Evolutionary conservation across 2,329 filamentous ascomycete species (phyloP), one percentile per base, ranked within the genome.

Genomic region (Dactylellina sp.): DNA sequence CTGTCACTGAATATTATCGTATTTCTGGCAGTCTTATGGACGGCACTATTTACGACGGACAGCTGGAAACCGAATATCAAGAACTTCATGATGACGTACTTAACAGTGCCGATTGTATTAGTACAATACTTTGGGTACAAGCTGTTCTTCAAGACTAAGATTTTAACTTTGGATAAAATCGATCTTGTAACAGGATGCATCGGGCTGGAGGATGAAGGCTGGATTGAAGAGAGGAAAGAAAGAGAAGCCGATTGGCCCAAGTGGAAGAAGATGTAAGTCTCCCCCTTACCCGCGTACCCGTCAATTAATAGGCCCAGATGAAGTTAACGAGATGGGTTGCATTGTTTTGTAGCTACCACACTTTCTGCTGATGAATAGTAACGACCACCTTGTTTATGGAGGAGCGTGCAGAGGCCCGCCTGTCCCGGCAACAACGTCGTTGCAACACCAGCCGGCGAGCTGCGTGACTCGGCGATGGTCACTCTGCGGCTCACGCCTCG

Each of bases 71-170:
- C 70, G 9, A 42, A 66, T 25, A 74, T 74, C 35, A 74, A 66
- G 37, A 74, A 74, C 42, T 74, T 74, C 46, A 66, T 74, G 70
- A 74, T 74, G 70, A 74, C 56, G 18, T 74, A 74, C 24, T 39
- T 74, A 16, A 66, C 70, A 7, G 70, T 74, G 18, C 70, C 70
- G 32, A 56, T 74, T 35, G 22, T 74, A n/a, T 35, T 74, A 32
- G 40, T 74, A n/a, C 24, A 61, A 24, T 74, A 74, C 49, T 74
- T 74, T 46, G 70, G 47, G 22, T 74, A 74, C 70, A 74, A 74
- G 28, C 20, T 66, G 1, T 74, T 74, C 61, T 74, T 74, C 49
- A 74, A 66, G 49, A 74, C 70, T 0, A 74, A 66, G 61, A 74
- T 74, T 14, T 14, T 74, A 14, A 74, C 20, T 28, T 40, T 66